phyloP scores from a whole-genome alignment of 768 basidiomycete species.

The Xanthoconium stramineum region DNA sequence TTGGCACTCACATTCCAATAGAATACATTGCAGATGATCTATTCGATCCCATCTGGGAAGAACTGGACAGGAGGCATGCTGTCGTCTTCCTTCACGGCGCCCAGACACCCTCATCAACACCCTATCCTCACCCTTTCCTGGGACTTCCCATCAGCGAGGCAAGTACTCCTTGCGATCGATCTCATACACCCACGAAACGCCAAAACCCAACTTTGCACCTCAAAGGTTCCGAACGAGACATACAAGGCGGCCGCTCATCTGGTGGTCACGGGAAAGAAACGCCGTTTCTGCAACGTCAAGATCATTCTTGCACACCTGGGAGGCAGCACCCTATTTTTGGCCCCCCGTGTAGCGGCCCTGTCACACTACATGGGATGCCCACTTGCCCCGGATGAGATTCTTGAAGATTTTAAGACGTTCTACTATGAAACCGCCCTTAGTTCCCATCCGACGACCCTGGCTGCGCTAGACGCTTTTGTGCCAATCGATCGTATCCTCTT shows the following conservation, averaged over 20 bases:
- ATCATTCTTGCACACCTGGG: conserved; percentile 75
- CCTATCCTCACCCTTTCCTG: conserved; percentile 58
- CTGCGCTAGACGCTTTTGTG: conserved; percentile 50
- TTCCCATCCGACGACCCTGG: conserved; percentile 50
- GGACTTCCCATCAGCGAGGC: conserved; percentile 72
- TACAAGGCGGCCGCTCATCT: conserved; percentile 79
- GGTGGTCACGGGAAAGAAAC: conserved; percentile 68
- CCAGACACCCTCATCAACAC: conserved; percentile 61
- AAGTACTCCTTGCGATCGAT: conserved; percentile 10
- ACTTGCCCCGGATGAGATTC: conserved; percentile 60
- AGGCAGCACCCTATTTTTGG: conserved; percentile 64
- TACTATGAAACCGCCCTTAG: conserved; percentile 75
- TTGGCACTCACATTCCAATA: conserved; percentile 25
- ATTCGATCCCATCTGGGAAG: conserved; percentile 70
- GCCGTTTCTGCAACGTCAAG: conserved; percentile 54
- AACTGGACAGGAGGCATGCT: conserved; percentile 54
- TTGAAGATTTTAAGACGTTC: conserved; percentile 66
- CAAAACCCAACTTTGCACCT: conserved; percentile 4
- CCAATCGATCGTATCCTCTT: conserved; percentile 54
- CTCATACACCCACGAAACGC: not conserved
- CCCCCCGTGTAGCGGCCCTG: conserved; percentile 65
- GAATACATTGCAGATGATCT: conserved; percentile 64
- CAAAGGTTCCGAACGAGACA: conserved; percentile 75
- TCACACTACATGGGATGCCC: conserved; percentile 67
- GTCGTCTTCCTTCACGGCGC: conserved; percentile 74